These are phyloP conservation scores for Claviceps digitariae DNA, from an alignment of 2,329 filamentous ascomycete species.

Conservation along the genomic window DNA sequence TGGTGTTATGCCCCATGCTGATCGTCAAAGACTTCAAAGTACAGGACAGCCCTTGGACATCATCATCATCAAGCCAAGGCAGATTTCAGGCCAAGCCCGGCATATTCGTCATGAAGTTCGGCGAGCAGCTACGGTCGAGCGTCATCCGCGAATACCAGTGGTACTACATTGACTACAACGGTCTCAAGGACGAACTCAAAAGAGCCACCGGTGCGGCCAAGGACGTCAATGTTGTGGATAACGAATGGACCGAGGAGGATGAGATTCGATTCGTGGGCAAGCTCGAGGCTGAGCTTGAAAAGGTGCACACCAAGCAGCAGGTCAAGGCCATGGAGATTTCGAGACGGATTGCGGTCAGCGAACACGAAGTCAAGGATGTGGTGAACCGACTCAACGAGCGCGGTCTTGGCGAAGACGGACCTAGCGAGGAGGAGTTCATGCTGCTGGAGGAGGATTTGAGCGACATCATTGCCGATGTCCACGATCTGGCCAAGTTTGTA, in stretches of 20 bases:
- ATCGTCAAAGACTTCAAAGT: constrained; percentile 38
- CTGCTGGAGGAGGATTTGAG: constrained; percentile 87
- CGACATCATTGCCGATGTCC: constrained; percentile 96
- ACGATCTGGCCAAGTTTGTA: constrained; percentile 95
- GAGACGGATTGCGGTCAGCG: constrained; percentile 72
- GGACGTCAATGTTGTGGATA: constrained; percentile 31
- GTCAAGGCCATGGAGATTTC: constrained; percentile 95
- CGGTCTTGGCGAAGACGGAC: constrained; percentile 41
- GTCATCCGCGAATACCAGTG: constrained; percentile 95
- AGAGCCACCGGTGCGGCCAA: constrained; percentile 42
- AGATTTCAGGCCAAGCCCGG: constrained; percentile 31
- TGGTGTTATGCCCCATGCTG: constrained; percentile 27
- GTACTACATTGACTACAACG: constrained; percentile 98
- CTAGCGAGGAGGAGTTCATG: constrained; percentile 85
- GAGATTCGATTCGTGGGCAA: constrained; percentile 77
- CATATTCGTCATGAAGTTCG: constrained; percentile 65
- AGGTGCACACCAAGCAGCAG: constrained; percentile 95
- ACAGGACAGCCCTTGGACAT: constrained; percentile 27
- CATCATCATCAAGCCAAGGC: constrained; percentile 19
- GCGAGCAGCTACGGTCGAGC: constrained; percentile 89
- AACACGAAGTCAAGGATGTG: constrained; percentile 82
- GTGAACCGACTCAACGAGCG: constrained; percentile 59
- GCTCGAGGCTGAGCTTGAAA: constrained; percentile 87
- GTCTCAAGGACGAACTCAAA: constrained; percentile 77
- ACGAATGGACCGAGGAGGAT: constrained; percentile 79